phyloP scores from a whole-genome alignment of 768 basidiomycete genomes.

The Hortiboletus flavorubellus region DNA sequence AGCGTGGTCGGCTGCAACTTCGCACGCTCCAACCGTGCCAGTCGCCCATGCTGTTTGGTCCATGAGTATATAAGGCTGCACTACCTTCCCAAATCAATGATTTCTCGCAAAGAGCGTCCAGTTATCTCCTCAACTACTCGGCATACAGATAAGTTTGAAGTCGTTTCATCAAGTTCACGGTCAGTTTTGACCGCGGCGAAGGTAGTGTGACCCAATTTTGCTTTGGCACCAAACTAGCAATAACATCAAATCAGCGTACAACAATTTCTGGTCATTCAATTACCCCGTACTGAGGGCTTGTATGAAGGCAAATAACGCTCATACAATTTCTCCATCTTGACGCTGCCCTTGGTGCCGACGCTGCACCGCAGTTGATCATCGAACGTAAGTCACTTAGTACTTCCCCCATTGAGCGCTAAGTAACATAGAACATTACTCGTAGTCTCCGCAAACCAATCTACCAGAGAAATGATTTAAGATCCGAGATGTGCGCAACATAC shows the following conservation, averaged over 20 bases:
- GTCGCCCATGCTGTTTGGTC: not conserved
- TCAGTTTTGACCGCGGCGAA: not conserved
- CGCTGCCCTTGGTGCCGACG: too few relatives aligned
- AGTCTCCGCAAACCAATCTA: too few relatives aligned
- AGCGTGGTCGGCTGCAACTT: not conserved
- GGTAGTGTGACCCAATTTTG: not conserved
- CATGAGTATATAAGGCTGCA: too few relatives aligned
- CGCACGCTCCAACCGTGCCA: not conserved
- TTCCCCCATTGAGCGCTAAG: too few relatives aligned
- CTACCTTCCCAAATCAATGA: not conserved
- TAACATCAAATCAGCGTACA: not conserved
- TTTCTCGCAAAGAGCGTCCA: not conserved
- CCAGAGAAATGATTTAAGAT: too few relatives aligned
- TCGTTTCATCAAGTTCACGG: not conserved
- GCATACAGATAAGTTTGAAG: not conserved
- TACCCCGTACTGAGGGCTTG: not conserved
- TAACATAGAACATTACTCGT: too few relatives aligned
- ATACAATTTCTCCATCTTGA: not conserved
- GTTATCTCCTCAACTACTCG: not conserved
- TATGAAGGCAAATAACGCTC: not conserved
- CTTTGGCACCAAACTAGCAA: not conserved
- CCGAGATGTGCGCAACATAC: too few relatives aligned
- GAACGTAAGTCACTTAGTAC: too few relatives aligned
- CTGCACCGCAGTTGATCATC: too few relatives aligned
- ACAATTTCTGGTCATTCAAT: not conserved